These are phyloP conservation scores for Selenicereus undatus DNA, from an alignment of 148 eudicot genomes.

Conservation along the genomic window DNA sequence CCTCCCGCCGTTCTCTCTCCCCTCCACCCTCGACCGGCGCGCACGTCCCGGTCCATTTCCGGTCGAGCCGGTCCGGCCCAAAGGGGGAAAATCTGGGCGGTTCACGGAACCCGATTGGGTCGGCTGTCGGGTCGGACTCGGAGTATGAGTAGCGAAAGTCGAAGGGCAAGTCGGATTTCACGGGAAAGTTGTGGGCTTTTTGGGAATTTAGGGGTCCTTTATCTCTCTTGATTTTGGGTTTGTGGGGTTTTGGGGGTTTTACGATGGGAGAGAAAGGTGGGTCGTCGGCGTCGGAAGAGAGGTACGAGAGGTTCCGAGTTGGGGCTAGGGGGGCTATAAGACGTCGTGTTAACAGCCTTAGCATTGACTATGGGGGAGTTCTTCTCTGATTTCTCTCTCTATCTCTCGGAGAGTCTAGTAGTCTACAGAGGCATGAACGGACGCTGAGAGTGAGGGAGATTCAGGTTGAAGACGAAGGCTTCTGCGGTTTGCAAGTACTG, in stretches of 20 bases:
- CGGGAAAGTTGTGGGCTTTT: conserved; percentile 12
- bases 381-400: background rate
- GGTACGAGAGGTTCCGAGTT: conserved; percentile 11
- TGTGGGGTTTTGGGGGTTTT: conserved; percentile 36
- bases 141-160: conserved; percentile 89
- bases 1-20: conserved; percentile 32
- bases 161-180: conserved; percentile 65
- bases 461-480: background rate
- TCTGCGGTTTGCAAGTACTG: background rate
- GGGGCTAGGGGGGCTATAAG: conserved; percentile 21
- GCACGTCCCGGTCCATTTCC: conserved; percentile 84
- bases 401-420: background rate
- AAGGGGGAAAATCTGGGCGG: conserved; percentile 80
- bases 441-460: background rate
- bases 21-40: conserved; percentile 41
- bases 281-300: conserved; percentile 41
- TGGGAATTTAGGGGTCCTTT: conserved; percentile 23
- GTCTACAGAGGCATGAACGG: background rate
- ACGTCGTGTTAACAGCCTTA: conserved; percentile 37
- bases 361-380: conserved; percentile 30
- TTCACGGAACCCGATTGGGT: conserved; percentile 85
- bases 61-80: conserved; percentile 86
- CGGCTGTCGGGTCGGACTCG: conserved; percentile 42
- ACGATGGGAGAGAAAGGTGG: conserved; percentile 69
- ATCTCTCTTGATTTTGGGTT: conserved; percentile 6